A percentile compares a stretch with the other conserved stretches of the same genome.
Conservation (phyloP, 768 basidiomycete species). For the Thelephora ganbajun region DNA sequence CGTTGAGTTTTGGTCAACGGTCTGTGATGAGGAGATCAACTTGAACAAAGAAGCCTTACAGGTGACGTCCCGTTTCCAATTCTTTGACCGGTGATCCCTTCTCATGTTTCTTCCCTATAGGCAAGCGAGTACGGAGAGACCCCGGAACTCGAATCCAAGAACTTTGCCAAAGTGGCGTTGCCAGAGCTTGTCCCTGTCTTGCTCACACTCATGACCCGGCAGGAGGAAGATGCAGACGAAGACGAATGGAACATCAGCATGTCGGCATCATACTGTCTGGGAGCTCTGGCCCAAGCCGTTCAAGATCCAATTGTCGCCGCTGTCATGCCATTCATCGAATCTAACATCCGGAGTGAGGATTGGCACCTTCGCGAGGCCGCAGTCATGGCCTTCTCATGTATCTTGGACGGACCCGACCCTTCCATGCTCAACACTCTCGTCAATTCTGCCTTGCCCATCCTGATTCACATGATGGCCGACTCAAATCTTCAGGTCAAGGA, state of each 20-base stretch:
- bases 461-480: slow-evolving; percentile 94
- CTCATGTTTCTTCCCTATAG: slow-evolving; percentile 21
- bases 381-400: slow-evolving; percentile 96
- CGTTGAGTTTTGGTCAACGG: slow-evolving; percentile 98
- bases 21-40: slow-evolving; percentile 95
- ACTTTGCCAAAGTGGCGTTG: slow-evolving; percentile 89
- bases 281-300: slow-evolving; percentile 80
- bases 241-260: slow-evolving; percentile 99
- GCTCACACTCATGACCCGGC: slow-evolving; percentile 73
- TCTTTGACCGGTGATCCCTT: neutral
- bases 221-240: slow-evolving; percentile 94
- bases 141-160: slow-evolving; percentile 74
- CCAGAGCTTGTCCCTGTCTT: slow-evolving; percentile 93
- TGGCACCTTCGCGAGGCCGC: slow-evolving; percentile 97
- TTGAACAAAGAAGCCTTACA: slow-evolving; percentile 85
- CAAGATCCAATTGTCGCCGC: slow-evolving; percentile 82
- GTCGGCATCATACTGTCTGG: slow-evolving; percentile 89
- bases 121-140: slow-evolving; percentile 83
- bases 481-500: slow-evolving; percentile 80
- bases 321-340: slow-evolving; percentile 96
- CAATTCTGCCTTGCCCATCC: slow-evolving; percentile 82
- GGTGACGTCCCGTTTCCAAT: slow-evolving; percentile 23
- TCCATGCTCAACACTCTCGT: slow-evolving; percentile 79
- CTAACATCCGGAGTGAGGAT: slow-evolving; percentile 80
- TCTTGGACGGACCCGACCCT: slow-evolving; percentile 92